Percentiles rank a stretch among this genome's conserved stretches.
These are phyloP conservation scores for Pichia insulana DNA, from an alignment of 805 yeast species.

Conservation along the genomic window DNA sequence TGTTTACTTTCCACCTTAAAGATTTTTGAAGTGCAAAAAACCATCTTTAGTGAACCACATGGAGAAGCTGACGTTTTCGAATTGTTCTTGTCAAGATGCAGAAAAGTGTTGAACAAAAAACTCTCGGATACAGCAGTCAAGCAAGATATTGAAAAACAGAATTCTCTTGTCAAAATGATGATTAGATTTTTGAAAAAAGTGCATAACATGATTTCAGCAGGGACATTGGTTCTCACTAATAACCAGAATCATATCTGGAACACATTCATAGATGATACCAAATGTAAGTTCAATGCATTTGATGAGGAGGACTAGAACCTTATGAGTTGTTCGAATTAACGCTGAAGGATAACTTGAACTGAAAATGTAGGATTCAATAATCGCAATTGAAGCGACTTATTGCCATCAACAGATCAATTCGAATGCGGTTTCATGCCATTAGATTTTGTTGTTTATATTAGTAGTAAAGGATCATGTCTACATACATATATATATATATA, in stretches of 20 bases:
- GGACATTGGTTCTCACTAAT: constrained; percentile 16
- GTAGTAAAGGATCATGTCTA: too few relatives aligned
- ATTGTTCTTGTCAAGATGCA: constrained; percentile 29
- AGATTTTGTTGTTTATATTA: too few relatives aligned
- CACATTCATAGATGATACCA: constrained; percentile 13
- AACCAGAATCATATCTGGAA: constrained; percentile 19
- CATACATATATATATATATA: too few relatives aligned
- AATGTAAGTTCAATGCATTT: constrained; percentile 17
- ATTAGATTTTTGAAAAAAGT: constrained; percentile 25
- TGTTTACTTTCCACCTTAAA: constrained; percentile 38
- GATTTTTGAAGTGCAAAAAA: constrained; percentile 28
- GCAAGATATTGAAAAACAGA: constrained; percentile 52
- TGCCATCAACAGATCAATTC: too few relatives aligned
- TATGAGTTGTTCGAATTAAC: too few relatives aligned
- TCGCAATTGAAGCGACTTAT: too few relatives aligned
- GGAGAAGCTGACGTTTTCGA: constrained; percentile 13
- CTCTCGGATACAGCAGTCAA: constrained; percentile 55
- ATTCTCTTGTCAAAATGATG: constrained; percentile 32
- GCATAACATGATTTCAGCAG: constrained; percentile 15
- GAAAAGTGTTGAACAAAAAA: constrained; percentile 37
- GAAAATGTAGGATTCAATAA: too few relatives aligned
- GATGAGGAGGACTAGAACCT: constrained; percentile 17
- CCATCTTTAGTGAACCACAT: constrained; percentile 15
- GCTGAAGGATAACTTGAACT: too few relatives aligned
- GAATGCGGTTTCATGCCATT: too few relatives aligned